Evolutionary conservation across 2,329 filamentous ascomycete species (phyloP).

Genomic region (Xylariaceae sp.): DNA sequence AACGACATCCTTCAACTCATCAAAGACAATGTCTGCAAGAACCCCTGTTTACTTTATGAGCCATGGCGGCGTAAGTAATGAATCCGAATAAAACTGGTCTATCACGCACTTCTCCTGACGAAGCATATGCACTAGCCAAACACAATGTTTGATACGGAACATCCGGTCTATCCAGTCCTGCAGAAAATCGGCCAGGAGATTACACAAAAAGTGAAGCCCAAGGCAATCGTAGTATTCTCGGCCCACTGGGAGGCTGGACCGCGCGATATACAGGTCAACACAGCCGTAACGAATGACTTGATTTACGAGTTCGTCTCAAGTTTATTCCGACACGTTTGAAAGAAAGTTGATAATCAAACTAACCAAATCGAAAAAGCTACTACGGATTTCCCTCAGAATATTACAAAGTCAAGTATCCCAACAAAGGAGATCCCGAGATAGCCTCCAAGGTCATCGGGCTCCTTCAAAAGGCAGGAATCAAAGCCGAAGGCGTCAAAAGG

Average conservation of each 20-base stretch:
- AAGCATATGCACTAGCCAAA: too few relatives aligned
- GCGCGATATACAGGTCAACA: slow-evolving; percentile 69
- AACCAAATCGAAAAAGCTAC: slow-evolving; percentile 51
- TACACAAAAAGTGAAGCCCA: slow-evolving; percentile 72
- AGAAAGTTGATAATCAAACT: slow-evolving; percentile 15
- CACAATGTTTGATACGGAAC: slow-evolving; percentile 71
- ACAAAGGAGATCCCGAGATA: slow-evolving; percentile 65
- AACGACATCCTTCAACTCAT: slow-evolving; percentile 16
- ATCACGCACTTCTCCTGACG: not conserved
- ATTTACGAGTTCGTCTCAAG: slow-evolving; percentile 67
- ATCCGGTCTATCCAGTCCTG: slow-evolving; percentile 71
- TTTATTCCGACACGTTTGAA: not conserved
- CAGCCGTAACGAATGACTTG: slow-evolving; percentile 66
- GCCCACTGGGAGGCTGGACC: slow-evolving; percentile 74
- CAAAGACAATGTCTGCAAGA: slow-evolving; percentile 37
- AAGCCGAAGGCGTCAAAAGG: slow-evolving; percentile 63
- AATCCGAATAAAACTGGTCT: too few relatives aligned
- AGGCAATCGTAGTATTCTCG: slow-evolving; percentile 77
- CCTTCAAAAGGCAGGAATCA: slow-evolving; percentile 63
- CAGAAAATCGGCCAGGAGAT: slow-evolving; percentile 73
- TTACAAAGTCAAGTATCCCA: slow-evolving; percentile 71
- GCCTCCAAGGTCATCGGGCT: slow-evolving; percentile 63
- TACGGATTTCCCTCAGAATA: slow-evolving; percentile 75
- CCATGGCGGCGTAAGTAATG: slow-evolving; percentile 54
- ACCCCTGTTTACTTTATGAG: slow-evolving; percentile 58